These are phyloP conservation scores for Coniochaeta prunicola DNA, from an alignment of 2,329 filamentous ascomycete species.

Conservation along the genomic window DNA sequence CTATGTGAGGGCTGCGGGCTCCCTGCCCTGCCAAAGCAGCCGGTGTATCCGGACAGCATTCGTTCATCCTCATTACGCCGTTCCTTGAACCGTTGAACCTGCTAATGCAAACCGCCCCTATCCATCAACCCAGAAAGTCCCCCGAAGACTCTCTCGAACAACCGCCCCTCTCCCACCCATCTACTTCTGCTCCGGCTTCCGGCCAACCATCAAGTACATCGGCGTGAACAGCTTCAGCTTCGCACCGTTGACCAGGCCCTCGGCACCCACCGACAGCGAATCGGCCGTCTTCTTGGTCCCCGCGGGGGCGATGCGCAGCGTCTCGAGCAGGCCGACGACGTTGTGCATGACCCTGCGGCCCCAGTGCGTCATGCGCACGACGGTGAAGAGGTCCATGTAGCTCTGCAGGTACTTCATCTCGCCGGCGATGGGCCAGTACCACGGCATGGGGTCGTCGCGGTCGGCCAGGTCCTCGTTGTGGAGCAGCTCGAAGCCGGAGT, in stretches of 20 bases:
- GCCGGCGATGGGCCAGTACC: slow-evolving; percentile 90
- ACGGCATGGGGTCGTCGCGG: slow-evolving; percentile 67
- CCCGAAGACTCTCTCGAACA: neutral
- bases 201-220: slow-evolving; percentile 95
- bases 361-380: slow-evolving; percentile 81
- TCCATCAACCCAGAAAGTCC: neutral
- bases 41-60: neutral
- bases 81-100: neutral
- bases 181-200: slow-evolving; percentile 56
- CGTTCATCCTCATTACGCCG: slow-evolving; percentile 1
- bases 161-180: neutral
- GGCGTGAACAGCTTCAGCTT: slow-evolving; percentile 92
- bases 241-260: slow-evolving; percentile 80
- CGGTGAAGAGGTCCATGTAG: slow-evolving; percentile 73
- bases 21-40: neutral
- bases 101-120: neutral
- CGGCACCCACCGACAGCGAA: slow-evolving; percentile 72
- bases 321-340: slow-evolving; percentile 71
- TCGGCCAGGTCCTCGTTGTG: slow-evolving; percentile 82
- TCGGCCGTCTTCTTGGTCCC: slow-evolving; percentile 95
- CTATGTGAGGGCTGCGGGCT: neutral
- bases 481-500: slow-evolving; percentile 78
- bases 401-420: slow-evolving; percentile 77
- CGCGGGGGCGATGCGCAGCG: slow-evolving; percentile 63
- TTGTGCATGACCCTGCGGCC: slow-evolving; percentile 70